A percentile compares a stretch with the other conserved stretches of the same genome.
phyloP scores from a whole-genome alignment of 805 yeast genomes.

The Ogataea glucozyma region DNA sequence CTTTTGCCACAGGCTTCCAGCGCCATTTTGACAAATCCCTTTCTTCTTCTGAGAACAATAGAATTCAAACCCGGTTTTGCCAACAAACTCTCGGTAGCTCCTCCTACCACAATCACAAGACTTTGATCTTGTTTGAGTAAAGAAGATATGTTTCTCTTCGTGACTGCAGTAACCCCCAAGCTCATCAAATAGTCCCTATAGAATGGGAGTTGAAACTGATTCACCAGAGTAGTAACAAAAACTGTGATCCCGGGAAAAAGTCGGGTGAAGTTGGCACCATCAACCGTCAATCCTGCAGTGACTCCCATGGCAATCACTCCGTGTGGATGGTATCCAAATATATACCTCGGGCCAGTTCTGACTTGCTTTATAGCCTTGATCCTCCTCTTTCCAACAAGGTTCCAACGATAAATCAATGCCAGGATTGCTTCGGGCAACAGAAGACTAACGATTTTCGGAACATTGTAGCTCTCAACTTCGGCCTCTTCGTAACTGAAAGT shows the following conservation, averaged over 20 bases:
- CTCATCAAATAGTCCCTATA: slow-evolving; percentile 83
- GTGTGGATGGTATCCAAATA: slow-evolving; percentile 95
- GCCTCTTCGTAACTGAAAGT: slow-evolving; percentile 47
- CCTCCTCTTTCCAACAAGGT: slow-evolving; percentile 3
- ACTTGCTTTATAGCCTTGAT: slow-evolving; percentile 27
- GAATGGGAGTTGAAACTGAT: slow-evolving; percentile 82
- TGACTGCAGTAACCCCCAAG: slow-evolving; percentile 83
- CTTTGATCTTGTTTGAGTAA: slow-evolving; percentile 67
- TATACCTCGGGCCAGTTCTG: slow-evolving; percentile 68
- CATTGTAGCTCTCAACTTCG: slow-evolving; percentile 8
- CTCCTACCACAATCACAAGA: slow-evolving; percentile 90
- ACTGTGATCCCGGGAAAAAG: slow-evolving; percentile 82
- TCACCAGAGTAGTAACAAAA: slow-evolving; percentile 75
- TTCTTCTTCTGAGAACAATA: slow-evolving; percentile 72
- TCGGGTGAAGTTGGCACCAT: slow-evolving; percentile 68
- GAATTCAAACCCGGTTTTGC: slow-evolving; percentile 64
- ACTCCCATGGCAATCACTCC: slow-evolving; percentile 94
- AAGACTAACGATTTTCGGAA: slow-evolving; percentile 4
- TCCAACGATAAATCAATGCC: neutral
- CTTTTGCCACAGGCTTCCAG: slow-evolving; percentile 47
- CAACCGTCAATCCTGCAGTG: slow-evolving; percentile 80
- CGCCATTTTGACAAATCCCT: slow-evolving; percentile 89
- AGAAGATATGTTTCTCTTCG: slow-evolving; percentile 66
- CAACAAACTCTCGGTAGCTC: slow-evolving; percentile 86
- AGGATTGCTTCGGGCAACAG: slow-evolving; percentile 11